Conservation (phyloP, 1,284 basidiomycete species). For the Taiwanofungus camphoratus region DNA sequence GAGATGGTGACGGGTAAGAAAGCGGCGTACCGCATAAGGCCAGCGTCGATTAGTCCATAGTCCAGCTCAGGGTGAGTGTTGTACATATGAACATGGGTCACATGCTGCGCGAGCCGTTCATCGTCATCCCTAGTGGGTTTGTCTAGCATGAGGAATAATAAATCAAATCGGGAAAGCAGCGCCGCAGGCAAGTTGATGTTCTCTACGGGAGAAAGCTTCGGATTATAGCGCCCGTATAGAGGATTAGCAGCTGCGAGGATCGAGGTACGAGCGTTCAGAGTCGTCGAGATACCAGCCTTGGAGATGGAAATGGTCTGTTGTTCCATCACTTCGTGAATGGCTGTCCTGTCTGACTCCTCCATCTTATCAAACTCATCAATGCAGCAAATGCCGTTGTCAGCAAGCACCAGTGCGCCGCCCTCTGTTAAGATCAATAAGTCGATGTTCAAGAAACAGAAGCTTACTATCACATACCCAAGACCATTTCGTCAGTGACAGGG, state of each 20-base stretch:
- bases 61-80: constrained; percentile 84
- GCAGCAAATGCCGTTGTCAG: constrained; percentile 99
- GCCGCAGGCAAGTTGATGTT: constrained; percentile 99
- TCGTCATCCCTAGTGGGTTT: constrained; percentile 94
- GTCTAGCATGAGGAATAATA: constrained; percentile 96
- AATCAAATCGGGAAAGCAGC: constrained; percentile 91
- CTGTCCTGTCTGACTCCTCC: constrained; percentile 96
- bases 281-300: constrained; percentile 98
- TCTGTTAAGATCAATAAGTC: constrained; percentile 44
- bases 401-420: constrained; percentile 96
- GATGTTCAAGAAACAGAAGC: constrained; percentile 6
- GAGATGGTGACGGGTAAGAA: not conserved
- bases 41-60: constrained; percentile 80
- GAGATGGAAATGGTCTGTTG: constrained; percentile 99
- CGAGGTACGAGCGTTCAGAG: constrained; percentile 96
- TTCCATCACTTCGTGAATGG: constrained; percentile 99
- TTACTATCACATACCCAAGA: constrained; percentile 65
- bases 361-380: constrained; percentile 99
- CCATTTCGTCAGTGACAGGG: constrained; percentile 99
- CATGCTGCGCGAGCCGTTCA: constrained; percentile 93
- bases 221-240: constrained; percentile 96
- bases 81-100: constrained; percentile 98
- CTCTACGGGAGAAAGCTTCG: constrained; percentile 95
- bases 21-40: constrained; percentile 72
- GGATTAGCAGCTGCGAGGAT: constrained; percentile 98